These are phyloP conservation scores for Zygotorulaspora florentina DNA, from an alignment of 805 yeast genomes.

Conservation along the genomic window DNA sequence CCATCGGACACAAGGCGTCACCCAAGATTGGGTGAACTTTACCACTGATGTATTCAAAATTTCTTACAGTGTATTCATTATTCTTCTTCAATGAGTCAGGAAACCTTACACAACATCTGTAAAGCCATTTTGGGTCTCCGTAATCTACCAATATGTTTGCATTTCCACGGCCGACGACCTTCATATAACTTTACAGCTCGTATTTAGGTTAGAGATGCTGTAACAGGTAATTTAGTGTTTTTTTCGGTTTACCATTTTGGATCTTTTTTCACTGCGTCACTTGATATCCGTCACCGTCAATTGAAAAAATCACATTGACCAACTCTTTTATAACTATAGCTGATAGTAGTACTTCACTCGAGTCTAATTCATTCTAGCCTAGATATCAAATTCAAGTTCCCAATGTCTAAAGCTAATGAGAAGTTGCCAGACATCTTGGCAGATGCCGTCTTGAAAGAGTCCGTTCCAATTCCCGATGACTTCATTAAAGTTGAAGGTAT, in stretches of 20 bases:
- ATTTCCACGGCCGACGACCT: constrained; percentile 25
- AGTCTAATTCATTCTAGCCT: too few relatives aligned
- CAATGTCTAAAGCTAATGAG: constrained; percentile 38
- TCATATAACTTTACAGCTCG: constrained; percentile 7
- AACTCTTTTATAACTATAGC: too few relatives aligned
- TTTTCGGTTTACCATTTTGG: too few relatives aligned
- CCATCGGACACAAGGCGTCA: constrained; percentile 15
- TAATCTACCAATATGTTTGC: constrained; percentile 26
- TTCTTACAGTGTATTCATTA: constrained; percentile 23
- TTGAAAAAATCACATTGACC: too few relatives aligned
- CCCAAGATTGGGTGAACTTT: constrained; percentile 14
- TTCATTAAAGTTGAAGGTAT: constrained; percentile 81
- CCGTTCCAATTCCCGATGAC: constrained; percentile 79
- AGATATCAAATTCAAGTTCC: too few relatives aligned
- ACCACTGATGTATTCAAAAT: constrained; percentile 16
- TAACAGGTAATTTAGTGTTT: background rate
- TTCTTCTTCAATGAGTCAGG: constrained; percentile 14
- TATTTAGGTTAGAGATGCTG: background rate
- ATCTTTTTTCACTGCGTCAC: too few relatives aligned
- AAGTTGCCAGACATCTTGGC: constrained; percentile 68
- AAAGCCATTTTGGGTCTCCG: constrained; percentile 15
- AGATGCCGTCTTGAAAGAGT: constrained; percentile 85
- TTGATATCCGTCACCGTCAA: too few relatives aligned
- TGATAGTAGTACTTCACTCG: too few relatives aligned
- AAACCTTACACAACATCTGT: constrained; percentile 27